Evolutionary conservation across 352 stramenopile species (phyloP), one percentile per base, ranked within the genome.

Genomic region (Globisporangium lucens): DNA sequence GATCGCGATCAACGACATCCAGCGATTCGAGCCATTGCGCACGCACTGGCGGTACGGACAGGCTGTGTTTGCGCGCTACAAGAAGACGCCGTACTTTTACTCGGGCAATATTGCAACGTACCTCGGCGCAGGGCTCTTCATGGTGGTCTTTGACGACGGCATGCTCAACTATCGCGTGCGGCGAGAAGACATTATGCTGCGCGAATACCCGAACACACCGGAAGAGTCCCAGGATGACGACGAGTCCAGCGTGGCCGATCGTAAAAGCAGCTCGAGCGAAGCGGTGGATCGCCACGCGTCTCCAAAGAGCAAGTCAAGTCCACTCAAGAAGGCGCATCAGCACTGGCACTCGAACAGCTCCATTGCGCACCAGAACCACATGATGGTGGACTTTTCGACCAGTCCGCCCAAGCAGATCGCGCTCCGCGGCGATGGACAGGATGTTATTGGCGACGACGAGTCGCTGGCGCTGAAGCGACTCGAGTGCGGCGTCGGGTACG

Each of bases 91-190:
- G n/a, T 90, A 81, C 64, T 93, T 91, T 30, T 89, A 88, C 66
- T 91, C 85, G 4, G 85, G 83, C 35, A 90, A 90, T 61, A 89
- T 93, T 55, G 85, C 85, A 3, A 90, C 85, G 3, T 91, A 91
- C 69, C 73, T 93, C 0, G 83, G 83, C 1, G 72, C 67, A 2
- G 82, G 80, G 0, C 65, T 90, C 47, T 93, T 93, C 63, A 93
- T 93, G 83, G 62, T 93, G 15, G 79, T 93, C 22, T 91, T 90
- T 66, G 85, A 93, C 53, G 85, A 93, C 63, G 85, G 85, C 35
- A 84, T 81, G 30, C 66, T 91, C 1, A 82, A 89, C 63, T 93
- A 93, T 70, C 81, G 82, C 27, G 74, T 90, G 13, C 77, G 76
- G 27, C 78, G 83, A 0, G 85, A 91, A 36, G 83, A 93, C 36